phyloP scores from a whole-genome alignment of 1,284 basidiomycete genomes.

The Cyathus pygmaeus region DNA sequence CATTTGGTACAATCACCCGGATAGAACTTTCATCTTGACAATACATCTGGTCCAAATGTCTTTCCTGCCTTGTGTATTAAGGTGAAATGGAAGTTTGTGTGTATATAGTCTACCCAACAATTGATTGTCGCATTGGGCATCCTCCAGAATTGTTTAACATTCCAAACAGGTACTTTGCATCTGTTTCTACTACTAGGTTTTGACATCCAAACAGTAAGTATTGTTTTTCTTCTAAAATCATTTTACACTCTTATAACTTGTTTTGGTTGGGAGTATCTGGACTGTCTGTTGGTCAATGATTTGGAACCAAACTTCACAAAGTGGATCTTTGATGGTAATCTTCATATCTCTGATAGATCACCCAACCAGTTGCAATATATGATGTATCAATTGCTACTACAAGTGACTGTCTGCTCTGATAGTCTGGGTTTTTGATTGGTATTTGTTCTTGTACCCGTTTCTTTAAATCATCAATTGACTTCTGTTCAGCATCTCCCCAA shows the following conservation, averaged over 20 bases:
- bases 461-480: too few species aligned
- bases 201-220: too few species aligned
- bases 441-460: constrained; percentile 13
- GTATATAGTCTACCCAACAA: constrained; percentile 41
- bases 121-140: constrained; percentile 46
- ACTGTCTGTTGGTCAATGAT: constrained; percentile 38
- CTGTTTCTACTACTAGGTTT: too few species aligned
- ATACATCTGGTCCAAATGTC: neutral
- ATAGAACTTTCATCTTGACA: neutral
- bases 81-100: neutral
- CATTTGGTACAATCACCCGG: too few species aligned
- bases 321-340: constrained; percentile 14
- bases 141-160: too few species aligned
- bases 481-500: too few species aligned
- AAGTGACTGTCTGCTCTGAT: constrained; percentile 17
- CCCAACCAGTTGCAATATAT: constrained; percentile 5
- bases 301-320: constrained; percentile 44
- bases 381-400: constrained; percentile 40
- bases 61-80: neutral
- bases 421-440: constrained; percentile 39
- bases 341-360: constrained; percentile 28
- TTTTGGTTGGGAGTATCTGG: too few species aligned
- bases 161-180: too few species aligned
- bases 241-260: too few species aligned
- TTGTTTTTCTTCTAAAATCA: too few species aligned